A percentile compares a stretch with the other conserved stretches of the same genome.
Conservation (phyloP, 2,329 filamentous ascomycete species). For the Drechslera avenae region DNA sequence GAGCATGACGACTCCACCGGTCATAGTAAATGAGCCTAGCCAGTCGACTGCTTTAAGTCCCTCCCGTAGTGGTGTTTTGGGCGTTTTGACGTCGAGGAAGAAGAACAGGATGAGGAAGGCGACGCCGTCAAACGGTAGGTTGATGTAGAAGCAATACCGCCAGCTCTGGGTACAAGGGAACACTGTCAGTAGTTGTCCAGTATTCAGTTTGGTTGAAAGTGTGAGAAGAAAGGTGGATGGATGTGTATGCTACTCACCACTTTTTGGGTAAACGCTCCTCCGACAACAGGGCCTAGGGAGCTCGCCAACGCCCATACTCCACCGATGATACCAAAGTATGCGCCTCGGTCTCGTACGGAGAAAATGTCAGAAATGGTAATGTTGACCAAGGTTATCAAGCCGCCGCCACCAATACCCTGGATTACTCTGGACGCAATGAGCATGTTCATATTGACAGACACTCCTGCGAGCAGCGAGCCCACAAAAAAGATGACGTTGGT, state of each 20-base stretch:
- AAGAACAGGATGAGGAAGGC: slow-evolving; percentile 63
- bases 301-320: slow-evolving; percentile 70
- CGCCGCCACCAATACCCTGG: slow-evolving; percentile 68
- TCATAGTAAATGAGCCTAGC: slow-evolving; percentile 68
- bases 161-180: too few relatives aligned
- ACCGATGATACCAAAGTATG: slow-evolving; percentile 69
- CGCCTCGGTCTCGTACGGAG: slow-evolving; percentile 61
- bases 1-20: slow-evolving; percentile 82
- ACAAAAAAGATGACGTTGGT: slow-evolving; percentile 67
- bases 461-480: slow-evolving; percentile 64
- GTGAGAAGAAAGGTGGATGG: too few relatives aligned
- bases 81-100: slow-evolving; percentile 70
- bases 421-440: slow-evolving; percentile 65
- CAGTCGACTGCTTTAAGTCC: slow-evolving; percentile 70
- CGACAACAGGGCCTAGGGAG: slow-evolving; percentile 69
- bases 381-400: slow-evolving; percentile 67
- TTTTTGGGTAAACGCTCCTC: slow-evolving; percentile 68
- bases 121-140: slow-evolving; percentile 65
- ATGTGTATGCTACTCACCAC: slow-evolving; percentile 39
- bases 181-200: too few relatives aligned
- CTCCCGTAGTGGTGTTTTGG: slow-evolving; percentile 64
- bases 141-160: slow-evolving; percentile 61
- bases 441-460: slow-evolving; percentile 65
- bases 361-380: slow-evolving; percentile 69
- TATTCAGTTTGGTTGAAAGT: too few relatives aligned